These are phyloP conservation scores for Aegilops sharonensis DNA, from an alignment of 176 grass and related monocot species.

Conservation along the genomic window DNA sequence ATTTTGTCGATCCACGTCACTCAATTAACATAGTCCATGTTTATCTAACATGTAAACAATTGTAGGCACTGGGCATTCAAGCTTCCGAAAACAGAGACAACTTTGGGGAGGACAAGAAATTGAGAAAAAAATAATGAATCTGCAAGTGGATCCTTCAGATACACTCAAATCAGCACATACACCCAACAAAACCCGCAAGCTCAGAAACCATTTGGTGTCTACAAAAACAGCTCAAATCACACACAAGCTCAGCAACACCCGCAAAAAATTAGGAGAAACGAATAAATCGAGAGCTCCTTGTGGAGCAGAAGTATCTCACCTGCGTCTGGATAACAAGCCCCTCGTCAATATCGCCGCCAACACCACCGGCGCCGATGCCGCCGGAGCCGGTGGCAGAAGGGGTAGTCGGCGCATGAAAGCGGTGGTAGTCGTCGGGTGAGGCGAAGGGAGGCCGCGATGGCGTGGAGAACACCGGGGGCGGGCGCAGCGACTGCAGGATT, in stretches of 20 bases:
- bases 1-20: background rate
- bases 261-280: background rate
- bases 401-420: constrained; percentile 39
- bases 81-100: background rate
- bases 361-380: background rate
- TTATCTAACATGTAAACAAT: constrained; percentile 27
- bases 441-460: constrained; percentile 54
- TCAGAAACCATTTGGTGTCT: background rate
- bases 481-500: constrained; percentile 65
- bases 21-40: background rate
- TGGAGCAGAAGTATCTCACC: constrained; percentile 46
- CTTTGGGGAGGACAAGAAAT: constrained; percentile 14
- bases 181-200: background rate
- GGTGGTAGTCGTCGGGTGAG: constrained; percentile 64
- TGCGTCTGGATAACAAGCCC: constrained; percentile 61
- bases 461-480: constrained; percentile 32
- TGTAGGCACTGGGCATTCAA: constrained; percentile 28
- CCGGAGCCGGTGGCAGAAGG: constrained; percentile 24
- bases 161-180: background rate
- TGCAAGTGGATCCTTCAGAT: background rate
- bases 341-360: constrained; percentile 37
- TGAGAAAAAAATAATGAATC: constrained; percentile 25
- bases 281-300: constrained; percentile 22
- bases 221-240: constrained; percentile 17
- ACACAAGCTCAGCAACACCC: background rate